A percentile compares a stretch with the other conserved stretches of the same genome.
Evolutionary conservation across 139 green algal species (phyloP).

Genomic region (Edaphochlamys debaryana): DNA sequence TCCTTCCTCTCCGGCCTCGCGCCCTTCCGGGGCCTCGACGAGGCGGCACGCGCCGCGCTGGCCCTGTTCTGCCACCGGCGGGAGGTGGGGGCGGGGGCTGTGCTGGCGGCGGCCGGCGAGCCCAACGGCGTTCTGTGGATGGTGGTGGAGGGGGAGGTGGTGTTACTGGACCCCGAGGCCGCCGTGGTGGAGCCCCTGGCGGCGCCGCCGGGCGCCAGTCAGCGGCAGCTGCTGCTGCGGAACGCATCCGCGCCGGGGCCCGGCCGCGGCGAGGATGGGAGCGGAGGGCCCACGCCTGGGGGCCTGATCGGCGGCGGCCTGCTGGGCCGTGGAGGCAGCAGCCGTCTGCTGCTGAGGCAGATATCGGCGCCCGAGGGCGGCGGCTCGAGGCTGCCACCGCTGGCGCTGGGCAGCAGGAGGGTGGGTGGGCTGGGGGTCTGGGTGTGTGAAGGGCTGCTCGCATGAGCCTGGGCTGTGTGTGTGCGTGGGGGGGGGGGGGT

Average conservation of each 20-base stretch:
- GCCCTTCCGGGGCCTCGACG: conserved; percentile 25
- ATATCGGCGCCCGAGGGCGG: conserved; percentile 16
- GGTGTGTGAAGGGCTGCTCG: too few relatives aligned
- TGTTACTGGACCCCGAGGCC: conserved; percentile 20
- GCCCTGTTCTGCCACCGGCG: conserved; percentile 37
- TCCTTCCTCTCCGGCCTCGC: conserved; percentile 1
- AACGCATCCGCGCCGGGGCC: neutral
- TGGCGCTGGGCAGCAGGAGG: neutral
- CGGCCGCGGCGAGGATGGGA: too few relatives aligned
- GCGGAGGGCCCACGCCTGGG: neutral
- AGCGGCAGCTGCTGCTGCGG: neutral
- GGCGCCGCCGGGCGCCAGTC: neutral
- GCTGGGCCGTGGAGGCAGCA: neutral
- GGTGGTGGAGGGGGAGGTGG: conserved; percentile 43
- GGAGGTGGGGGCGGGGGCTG: conserved; percentile 8
- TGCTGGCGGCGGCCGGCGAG: conserved; percentile 35
- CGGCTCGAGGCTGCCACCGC: neutral
- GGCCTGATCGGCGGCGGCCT: neutral
- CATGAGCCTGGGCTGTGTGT: too few relatives aligned
- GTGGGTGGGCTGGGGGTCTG: too few relatives aligned
- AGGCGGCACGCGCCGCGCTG: conserved; percentile 6
- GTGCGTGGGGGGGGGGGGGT: too few relatives aligned
- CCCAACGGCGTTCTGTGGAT: conserved; percentile 19
- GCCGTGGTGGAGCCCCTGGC: neutral
- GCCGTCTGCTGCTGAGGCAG: conserved; percentile 12